These are phyloP conservation scores for Bromus sterilis DNA, from an alignment of 176 grass and related monocot genomes.

Conservation along the genomic window DNA sequence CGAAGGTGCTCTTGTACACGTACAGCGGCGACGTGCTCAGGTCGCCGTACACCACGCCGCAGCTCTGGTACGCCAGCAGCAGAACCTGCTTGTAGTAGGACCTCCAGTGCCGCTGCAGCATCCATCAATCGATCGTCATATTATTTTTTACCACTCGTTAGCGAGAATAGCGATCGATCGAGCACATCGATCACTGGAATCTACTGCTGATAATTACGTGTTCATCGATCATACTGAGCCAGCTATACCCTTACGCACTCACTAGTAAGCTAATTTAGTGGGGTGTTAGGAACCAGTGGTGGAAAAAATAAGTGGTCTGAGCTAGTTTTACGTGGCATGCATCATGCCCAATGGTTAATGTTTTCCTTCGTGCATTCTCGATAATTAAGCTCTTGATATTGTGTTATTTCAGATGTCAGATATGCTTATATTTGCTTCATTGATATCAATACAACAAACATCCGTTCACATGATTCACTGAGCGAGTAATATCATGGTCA, in stretches of 20 bases:
- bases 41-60: slow-evolving; percentile 67
- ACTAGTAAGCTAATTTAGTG: slow-evolving; percentile 1
- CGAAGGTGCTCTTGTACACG: slow-evolving; percentile 55
- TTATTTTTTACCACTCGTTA: not conserved
- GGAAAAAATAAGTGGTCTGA: not conserved
- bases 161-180: not conserved
- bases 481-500: not conserved
- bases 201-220: not conserved
- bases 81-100: slow-evolving; percentile 19
- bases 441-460: too few species aligned
- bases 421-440: too few species aligned
- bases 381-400: not conserved
- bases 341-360: not conserved
- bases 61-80: slow-evolving; percentile 57
- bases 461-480: too few species aligned
- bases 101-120: slow-evolving; percentile 27
- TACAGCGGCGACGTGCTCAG: slow-evolving; percentile 65
- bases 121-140: not conserved
- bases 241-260: not conserved
- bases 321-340: not conserved
- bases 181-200: not conserved
- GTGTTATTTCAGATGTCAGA: not conserved
- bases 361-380: not conserved
- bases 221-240: not conserved
- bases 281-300: not conserved